A percentile compares a stretch with the other conserved stretches of the same genome.
These are phyloP conservation scores for Berberis vulgaris DNA, from an alignment of 164 flowering plant species.

Conservation along the genomic window DNA sequence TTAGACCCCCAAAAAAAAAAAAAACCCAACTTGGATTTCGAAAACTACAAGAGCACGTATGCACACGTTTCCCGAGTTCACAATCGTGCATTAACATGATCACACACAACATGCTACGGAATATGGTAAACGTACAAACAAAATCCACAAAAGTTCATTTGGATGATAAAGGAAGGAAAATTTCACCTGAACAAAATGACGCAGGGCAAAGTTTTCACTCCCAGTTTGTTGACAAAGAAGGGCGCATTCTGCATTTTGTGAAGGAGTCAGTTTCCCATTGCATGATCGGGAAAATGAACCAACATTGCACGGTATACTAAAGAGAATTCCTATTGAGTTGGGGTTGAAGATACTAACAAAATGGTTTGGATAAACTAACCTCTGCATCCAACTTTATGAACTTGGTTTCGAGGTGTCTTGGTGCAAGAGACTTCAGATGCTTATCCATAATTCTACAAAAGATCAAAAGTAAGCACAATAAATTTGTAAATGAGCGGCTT, in stretches of 20 bases:
- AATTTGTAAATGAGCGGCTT: neutral
- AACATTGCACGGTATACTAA: neutral
- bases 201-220: conserved; percentile 89
- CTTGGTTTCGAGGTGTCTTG: conserved; percentile 66
- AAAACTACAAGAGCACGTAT: no score
- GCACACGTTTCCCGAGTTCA: no score
- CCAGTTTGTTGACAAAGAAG: conserved; percentile 81
- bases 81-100: no score
- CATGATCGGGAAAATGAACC: neutral
- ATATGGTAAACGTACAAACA: no score
- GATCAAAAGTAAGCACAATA: neutral
- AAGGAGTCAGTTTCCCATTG: conserved; percentile 6
- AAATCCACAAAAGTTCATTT: neutral
- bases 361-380: conserved; percentile 29
- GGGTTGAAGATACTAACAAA: neutral
- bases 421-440: conserved; percentile 79
- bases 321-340: neutral
- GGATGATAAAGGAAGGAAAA: neutral
- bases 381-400: conserved; percentile 90
- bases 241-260: conserved; percentile 86
- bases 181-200: conserved; percentile 78
- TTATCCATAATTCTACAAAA: conserved; percentile 82
- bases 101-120: no score
- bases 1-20: no score
- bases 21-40: no score